These are phyloP conservation scores for Calonectria fujianensis DNA, from an alignment of 2,329 filamentous ascomycete genomes.

Conservation along the genomic window DNA sequence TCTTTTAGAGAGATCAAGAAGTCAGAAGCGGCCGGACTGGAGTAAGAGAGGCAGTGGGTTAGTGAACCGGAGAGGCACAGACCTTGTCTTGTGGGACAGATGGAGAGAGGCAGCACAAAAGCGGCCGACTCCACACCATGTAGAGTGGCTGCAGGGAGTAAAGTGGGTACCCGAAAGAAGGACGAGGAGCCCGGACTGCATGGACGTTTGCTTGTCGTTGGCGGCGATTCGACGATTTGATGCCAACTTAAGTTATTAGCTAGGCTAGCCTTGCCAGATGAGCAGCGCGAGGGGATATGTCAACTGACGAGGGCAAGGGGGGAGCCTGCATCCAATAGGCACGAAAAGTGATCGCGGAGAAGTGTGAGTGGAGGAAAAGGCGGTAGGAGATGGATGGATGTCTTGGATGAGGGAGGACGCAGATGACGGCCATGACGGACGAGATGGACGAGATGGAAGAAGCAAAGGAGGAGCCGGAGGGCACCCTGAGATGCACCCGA, in stretches of 20 bases:
- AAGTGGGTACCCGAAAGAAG: conserved; percentile 37
- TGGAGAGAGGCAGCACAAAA: conserved; percentile 23
- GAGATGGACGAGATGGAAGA: not conserved
- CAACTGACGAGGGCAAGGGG: conserved; percentile 14
- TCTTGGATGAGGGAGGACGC: not conserved
- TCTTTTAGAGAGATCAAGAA: conserved; percentile 10
- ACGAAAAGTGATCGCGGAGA: conserved; percentile 10
- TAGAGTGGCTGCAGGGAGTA: conserved; percentile 55
- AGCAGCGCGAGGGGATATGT: conserved; percentile 19
- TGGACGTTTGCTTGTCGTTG: conserved; percentile 44
- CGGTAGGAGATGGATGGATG: conserved; percentile 18
- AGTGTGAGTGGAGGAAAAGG: conserved; percentile 28
- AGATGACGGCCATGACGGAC: not conserved
- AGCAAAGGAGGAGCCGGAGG: not conserved
- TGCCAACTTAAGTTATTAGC: conserved; percentile 26
- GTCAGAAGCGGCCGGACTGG: not conserved
- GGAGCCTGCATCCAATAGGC: not conserved
- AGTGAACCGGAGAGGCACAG: conserved; percentile 34
- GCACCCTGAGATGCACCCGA: not conserved
- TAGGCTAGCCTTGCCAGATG: conserved; percentile 26
- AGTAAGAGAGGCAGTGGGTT: conserved; percentile 11
- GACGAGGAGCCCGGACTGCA: conserved; percentile 42
- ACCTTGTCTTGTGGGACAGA: conserved; percentile 30
- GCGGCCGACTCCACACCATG: conserved; percentile 43
- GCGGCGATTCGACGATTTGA: conserved; percentile 25